These are phyloP conservation scores for Centrapalus pauciflorus DNA, from an alignment of 129 eudicot genomes.

Conservation along the genomic window DNA sequence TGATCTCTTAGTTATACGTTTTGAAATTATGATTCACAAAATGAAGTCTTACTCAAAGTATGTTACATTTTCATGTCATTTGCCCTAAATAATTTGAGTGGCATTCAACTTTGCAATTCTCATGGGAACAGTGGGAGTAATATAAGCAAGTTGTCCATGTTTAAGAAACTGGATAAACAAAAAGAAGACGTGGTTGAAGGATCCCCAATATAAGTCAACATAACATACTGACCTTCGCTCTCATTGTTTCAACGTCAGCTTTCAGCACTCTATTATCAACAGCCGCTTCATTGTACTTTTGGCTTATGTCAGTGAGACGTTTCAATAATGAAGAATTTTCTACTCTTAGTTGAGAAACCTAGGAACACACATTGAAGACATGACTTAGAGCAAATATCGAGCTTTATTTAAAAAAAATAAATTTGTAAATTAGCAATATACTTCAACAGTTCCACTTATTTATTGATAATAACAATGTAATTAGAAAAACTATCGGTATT, in stretches of 20 bases:
- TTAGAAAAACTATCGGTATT: too few relatives aligned
- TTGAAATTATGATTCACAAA: too few relatives aligned
- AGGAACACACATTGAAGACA: background rate
- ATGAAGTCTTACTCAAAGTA: too few relatives aligned
- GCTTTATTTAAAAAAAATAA: background rate
- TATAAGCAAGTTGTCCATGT: background rate
- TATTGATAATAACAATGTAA: too few relatives aligned
- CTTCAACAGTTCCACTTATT: too few relatives aligned
- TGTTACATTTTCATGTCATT: too few relatives aligned
- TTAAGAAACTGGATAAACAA: background rate
- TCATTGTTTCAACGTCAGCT: constrained; percentile 95
- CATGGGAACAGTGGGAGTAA: too few relatives aligned
- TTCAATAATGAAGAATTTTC: constrained; percentile 82
- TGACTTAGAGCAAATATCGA: background rate
- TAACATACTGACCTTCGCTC: constrained; percentile 74
- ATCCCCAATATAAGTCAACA: background rate
- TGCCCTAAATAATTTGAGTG: too few relatives aligned
- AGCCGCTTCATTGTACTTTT: constrained; percentile 96
- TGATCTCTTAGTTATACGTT: too few relatives aligned
- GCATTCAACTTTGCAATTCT: too few relatives aligned
- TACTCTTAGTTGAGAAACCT: constrained; percentile 93
- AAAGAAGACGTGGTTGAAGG: background rate
- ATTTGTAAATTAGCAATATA: too few relatives aligned
- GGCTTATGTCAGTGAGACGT: constrained; percentile 84
- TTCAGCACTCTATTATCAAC: constrained; percentile 97